Percentiles rank a stretch among this genome's conserved stretches.
These are phyloP conservation scores for Rhodotorula paludigena DNA, from an alignment of 768 basidiomycete species.

Conservation along the genomic window DNA sequence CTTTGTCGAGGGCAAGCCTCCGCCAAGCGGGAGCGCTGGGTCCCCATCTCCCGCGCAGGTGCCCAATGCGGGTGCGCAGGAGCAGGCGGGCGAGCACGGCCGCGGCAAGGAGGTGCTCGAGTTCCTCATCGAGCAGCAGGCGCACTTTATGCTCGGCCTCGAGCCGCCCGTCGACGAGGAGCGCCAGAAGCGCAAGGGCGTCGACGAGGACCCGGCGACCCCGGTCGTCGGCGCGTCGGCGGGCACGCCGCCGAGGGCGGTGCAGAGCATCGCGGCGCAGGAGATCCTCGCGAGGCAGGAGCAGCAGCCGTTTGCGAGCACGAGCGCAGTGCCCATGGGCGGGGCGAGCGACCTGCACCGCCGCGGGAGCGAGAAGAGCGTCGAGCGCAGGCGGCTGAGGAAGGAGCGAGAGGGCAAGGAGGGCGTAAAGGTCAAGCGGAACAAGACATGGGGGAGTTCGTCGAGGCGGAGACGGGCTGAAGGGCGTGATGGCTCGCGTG, in stretches of 20 bases:
- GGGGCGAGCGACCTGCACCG: slow-evolving; percentile 7
- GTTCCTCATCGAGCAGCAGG: slow-evolving; percentile 92
- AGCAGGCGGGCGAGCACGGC: slow-evolving; percentile 77
- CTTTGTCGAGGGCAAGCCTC: slow-evolving; percentile 26
- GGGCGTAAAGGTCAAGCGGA: slow-evolving; percentile 37
- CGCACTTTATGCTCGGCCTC: slow-evolving; percentile 87
- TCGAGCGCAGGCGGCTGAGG: slow-evolving; percentile 34
- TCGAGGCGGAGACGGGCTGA: slow-evolving; percentile 13
- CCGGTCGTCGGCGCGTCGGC: background rate
- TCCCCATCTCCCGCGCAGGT: no score
- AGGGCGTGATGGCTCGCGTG: slow-evolving; percentile 17
- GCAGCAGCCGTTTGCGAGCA: background rate
- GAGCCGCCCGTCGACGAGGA: slow-evolving; percentile 55
- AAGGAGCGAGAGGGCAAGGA: slow-evolving; percentile 30
- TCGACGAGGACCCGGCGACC: background rate
- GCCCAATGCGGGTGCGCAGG: slow-evolving; percentile 9
- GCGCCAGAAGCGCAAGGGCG: slow-evolving; percentile 28
- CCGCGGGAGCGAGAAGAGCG: slow-evolving; percentile 38
- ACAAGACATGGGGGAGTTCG: slow-evolving; percentile 34
- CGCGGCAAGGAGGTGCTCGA: slow-evolving; percentile 86
- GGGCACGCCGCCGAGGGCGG: background rate
- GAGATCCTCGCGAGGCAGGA: background rate
- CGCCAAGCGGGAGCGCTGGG: background rate
- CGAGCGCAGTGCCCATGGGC: background rate
- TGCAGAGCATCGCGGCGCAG: background rate